Percentiles rank a stretch among this genome's conserved stretches.
phyloP scores from a whole-genome alignment of 73 alveolate genomes.

The Paraurostyla sp. region DNA sequence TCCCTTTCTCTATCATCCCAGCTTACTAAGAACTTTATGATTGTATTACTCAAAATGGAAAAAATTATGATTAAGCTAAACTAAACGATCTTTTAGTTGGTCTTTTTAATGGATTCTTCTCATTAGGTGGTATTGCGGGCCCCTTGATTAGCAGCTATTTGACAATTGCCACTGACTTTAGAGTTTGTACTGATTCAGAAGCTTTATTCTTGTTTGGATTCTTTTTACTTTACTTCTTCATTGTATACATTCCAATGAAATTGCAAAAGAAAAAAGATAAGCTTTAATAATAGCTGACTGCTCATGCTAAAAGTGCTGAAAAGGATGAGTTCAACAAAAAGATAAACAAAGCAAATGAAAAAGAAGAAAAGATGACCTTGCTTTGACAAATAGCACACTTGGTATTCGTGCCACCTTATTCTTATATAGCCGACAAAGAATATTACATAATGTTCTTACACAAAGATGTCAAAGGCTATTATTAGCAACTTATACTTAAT shows the following conservation, averaged over 20 bases:
- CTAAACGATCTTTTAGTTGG: neutral
- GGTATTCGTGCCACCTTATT: neutral
- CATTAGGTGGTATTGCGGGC: neutral
- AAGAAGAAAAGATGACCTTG: neutral
- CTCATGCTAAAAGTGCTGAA: neutral
- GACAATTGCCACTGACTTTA: neutral
- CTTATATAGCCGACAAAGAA: neutral
- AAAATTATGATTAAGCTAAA: neutral
- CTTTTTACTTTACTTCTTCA: neutral
- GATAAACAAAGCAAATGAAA: neutral
- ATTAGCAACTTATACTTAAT: neutral
- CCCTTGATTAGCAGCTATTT: neutral
- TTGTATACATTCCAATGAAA: neutral
- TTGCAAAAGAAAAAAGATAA: neutral
- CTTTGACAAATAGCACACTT: neutral
- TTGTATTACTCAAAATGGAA: neutral
- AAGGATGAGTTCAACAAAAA: neutral
- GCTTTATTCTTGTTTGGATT: neutral
- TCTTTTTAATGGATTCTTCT: neutral
- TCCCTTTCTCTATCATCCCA: neutral
- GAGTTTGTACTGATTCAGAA: neutral
- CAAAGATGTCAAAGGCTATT: slow-evolving; percentile 1
- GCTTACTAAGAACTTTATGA: neutral
- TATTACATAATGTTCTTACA: slow-evolving; percentile 1
- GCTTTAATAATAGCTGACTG: no score